These are phyloP conservation scores for Neopestalotiopsis sp. DNA, from an alignment of 2,329 filamentous ascomycete species.

Conservation along the genomic window DNA sequence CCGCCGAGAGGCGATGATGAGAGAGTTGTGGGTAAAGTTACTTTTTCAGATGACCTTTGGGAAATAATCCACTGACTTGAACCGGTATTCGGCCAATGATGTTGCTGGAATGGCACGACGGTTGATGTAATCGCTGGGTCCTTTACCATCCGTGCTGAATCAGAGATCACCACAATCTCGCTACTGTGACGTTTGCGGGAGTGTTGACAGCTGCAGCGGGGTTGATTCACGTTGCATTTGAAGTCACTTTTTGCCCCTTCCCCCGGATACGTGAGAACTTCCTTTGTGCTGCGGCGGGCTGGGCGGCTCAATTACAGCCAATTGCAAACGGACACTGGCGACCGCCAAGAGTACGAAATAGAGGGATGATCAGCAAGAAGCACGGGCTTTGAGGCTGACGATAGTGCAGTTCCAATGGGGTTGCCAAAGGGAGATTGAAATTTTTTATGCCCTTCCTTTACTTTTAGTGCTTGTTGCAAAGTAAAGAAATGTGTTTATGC, in stretches of 20 bases:
- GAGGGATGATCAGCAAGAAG: not conserved
- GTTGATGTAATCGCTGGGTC: slow-evolving; percentile 2
- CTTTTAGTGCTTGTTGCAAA: not conserved
- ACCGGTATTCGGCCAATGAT: slow-evolving; percentile 1
- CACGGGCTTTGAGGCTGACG: not conserved
- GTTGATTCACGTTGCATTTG: not conserved
- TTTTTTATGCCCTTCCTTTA: not conserved
- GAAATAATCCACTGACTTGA: not conserved
- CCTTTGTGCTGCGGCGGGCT: not conserved
- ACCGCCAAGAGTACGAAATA: not conserved
- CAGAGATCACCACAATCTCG: slow-evolving; percentile 4
- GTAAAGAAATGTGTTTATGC: not conserved
- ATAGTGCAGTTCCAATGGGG: not conserved
- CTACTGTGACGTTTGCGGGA: slow-evolving; percentile 2
- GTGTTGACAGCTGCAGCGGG: not conserved
- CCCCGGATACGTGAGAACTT: not conserved
- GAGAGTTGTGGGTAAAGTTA: not conserved
- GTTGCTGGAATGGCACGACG: not conserved
- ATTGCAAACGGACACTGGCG: not conserved
- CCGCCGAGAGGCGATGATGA: not conserved
- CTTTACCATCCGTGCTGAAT: not conserved
- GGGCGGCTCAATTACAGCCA: not conserved
- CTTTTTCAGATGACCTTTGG: not conserved
- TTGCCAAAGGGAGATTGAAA: not conserved
- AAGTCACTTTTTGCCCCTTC: not conserved